phyloP scores from a whole-genome alignment of 768 basidiomycete genomes.

The Leccinum ochraceum region DNA sequence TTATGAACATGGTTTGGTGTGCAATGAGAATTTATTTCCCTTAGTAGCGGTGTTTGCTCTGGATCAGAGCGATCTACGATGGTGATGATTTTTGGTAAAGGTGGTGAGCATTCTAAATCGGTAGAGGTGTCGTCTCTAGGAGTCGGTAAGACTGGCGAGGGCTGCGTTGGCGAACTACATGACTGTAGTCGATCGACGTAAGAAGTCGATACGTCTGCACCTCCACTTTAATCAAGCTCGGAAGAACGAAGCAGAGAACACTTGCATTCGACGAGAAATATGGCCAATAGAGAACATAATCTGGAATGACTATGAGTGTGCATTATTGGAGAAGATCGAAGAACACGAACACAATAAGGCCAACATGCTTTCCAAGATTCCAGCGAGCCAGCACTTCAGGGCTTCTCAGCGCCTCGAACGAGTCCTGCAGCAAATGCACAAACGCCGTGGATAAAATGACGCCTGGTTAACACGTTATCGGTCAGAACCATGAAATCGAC shows the following conservation, averaged over 20 bases:
- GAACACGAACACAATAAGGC: conserved; percentile 71
- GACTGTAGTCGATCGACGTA: conserved; percentile 74
- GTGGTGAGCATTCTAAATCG: conserved; percentile 5
- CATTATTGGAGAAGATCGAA: neutral
- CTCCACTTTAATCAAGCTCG: neutral
- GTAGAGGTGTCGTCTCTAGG: conserved; percentile 21
- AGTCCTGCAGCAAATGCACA: conserved; percentile 77
- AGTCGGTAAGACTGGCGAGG: conserved; percentile 38
- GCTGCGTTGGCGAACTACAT: conserved; percentile 50
- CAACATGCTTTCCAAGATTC: conserved; percentile 59
- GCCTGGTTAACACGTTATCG: conserved; percentile 38
- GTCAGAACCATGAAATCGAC: neutral
- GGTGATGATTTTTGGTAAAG: conserved; percentile 5
- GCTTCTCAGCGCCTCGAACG: conserved; percentile 60
- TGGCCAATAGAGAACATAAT: conserved; percentile 61
- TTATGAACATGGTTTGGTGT: neutral
- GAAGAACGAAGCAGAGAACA: conserved; percentile 5
- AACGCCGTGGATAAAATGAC: conserved; percentile 85
- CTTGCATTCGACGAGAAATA: conserved; percentile 83
- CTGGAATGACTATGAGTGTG: conserved; percentile 36
- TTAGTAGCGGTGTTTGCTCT: conserved; percentile 25
- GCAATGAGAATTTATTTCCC: conserved; percentile 1
- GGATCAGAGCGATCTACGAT: conserved; percentile 5
- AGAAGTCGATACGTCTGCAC: conserved; percentile 69
- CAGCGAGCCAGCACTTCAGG: conserved; percentile 47